These are phyloP conservation scores for Cutaneotrichosporon mucoides DNA, from an alignment of 1,284 basidiomycete species.

Conservation along the genomic window DNA sequence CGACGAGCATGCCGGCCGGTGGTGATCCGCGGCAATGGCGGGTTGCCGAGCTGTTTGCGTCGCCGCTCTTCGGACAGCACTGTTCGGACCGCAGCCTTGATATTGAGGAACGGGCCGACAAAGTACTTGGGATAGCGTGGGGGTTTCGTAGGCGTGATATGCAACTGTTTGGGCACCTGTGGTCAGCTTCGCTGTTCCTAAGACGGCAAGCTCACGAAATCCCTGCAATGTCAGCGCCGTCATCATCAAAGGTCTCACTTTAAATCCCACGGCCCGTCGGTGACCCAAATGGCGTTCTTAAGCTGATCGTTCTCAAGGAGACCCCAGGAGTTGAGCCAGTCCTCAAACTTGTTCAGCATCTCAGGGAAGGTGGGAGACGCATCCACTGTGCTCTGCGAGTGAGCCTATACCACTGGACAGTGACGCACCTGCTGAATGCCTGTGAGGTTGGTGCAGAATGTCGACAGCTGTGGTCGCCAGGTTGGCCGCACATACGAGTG, in stretches of 20 bases:
- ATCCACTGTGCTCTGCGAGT: slow-evolving; percentile 68
- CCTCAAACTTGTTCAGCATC: slow-evolving; percentile 61
- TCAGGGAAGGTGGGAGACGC: slow-evolving; percentile 68
- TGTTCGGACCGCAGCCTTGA: slow-evolving; percentile 44
- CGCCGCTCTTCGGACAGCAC: slow-evolving; percentile 26
- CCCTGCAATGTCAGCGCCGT: slow-evolving; percentile 22
- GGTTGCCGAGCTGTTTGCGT: background rate
- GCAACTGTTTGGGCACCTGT: slow-evolving; percentile 47
- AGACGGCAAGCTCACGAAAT: slow-evolving; percentile 28
- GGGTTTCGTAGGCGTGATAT: slow-evolving; percentile 42
- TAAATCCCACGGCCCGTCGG: slow-evolving; percentile 52
- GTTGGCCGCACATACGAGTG: slow-evolving; percentile 82
- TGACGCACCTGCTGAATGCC: slow-evolving; percentile 79
- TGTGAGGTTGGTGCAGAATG: slow-evolving; percentile 81
- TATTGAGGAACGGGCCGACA: slow-evolving; percentile 43
- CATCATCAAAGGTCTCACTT: slow-evolving; percentile 26
- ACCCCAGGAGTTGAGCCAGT: slow-evolving; percentile 59
- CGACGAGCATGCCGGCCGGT: slow-evolving; percentile 13
- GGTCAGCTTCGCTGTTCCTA: background rate
- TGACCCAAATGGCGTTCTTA: slow-evolving; percentile 52
- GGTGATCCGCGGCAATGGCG: slow-evolving; percentile 34
- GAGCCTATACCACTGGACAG: background rate
- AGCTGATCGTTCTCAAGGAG: slow-evolving; percentile 44
- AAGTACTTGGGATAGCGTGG: slow-evolving; percentile 39
- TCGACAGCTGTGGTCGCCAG: slow-evolving; percentile 73